Evolutionary conservation across 2,329 filamentous ascomycete genomes (phyloP).

Genomic region (Bipolaris gigantea): DNA sequence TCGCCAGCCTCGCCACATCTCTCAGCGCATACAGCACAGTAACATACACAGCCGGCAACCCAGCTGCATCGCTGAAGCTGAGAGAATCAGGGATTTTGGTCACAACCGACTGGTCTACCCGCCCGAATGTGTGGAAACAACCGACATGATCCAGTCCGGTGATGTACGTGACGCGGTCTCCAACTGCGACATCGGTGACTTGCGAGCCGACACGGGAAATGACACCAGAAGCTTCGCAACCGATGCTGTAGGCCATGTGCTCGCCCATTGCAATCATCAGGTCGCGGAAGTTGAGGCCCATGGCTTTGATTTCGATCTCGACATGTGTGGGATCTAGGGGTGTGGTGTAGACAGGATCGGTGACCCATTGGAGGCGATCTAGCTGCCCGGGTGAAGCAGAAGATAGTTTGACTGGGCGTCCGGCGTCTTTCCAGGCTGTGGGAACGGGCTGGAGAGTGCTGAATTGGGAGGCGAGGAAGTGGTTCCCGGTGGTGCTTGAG

Average conservation of each 20-base stretch:
- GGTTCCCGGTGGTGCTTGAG: not conserved
- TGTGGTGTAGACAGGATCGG: not conserved
- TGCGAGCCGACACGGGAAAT: not conserved
- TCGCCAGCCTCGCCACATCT: constrained; percentile 1
- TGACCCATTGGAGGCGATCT: not conserved
- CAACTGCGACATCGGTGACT: not conserved
- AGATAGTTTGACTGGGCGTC: not conserved
- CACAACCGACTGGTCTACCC: not conserved
- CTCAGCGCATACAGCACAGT: constrained; percentile 9
- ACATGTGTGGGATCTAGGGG: not conserved
- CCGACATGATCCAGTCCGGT: constrained; percentile 1
- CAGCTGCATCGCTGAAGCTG: constrained; percentile 1
- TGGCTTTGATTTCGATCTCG: not conserved
- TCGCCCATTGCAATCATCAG: constrained; percentile 2
- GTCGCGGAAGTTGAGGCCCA: constrained; percentile 1
- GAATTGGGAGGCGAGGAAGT: not conserved
- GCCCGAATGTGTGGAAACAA: not conserved
- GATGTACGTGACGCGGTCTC: not conserved
- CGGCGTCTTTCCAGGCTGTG: not conserved
- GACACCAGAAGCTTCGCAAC: not conserved
- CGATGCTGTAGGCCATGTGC: constrained; percentile 1
- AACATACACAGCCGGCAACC: constrained; percentile 9
- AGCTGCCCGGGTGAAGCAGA: not conserved
- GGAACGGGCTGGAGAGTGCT: not conserved
- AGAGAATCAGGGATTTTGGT: not conserved